Conservation (phyloP, 2,329 filamentous ascomycete genomes). For the Ceratocystis diversiconidia region DNA sequence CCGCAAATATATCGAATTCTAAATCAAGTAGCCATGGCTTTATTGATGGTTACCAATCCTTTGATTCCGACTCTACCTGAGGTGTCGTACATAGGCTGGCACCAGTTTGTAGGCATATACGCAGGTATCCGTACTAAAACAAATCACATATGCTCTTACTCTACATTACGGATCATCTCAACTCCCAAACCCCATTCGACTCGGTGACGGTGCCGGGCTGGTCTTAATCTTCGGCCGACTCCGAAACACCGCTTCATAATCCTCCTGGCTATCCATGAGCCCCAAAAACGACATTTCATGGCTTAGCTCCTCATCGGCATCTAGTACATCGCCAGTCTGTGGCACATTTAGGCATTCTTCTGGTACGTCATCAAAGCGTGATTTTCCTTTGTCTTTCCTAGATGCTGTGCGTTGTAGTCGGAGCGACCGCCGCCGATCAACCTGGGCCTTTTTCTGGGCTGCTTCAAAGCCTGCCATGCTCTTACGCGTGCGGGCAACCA, state of each 20-base stretch:
- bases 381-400: slow-evolving; percentile 27
- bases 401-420: slow-evolving; percentile 9
- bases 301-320: slow-evolving; percentile 17
- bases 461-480: slow-evolving; percentile 51
- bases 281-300: slow-evolving; percentile 44
- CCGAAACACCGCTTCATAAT: slow-evolving; percentile 73
- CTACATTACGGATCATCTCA: background rate
- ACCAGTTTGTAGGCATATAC: too few relatives aligned
- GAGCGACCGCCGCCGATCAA: slow-evolving; percentile 40
- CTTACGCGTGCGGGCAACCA: slow-evolving; percentile 42
- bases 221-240: slow-evolving; percentile 66
- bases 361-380: slow-evolving; percentile 26
- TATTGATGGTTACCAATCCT: too few relatives aligned
- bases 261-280: slow-evolving; percentile 52
- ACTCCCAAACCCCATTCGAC: slow-evolving; percentile 12
- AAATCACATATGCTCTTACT: too few relatives aligned
- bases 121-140: too few relatives aligned
- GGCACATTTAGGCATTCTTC: slow-evolving; percentile 27
- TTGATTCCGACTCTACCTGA: too few relatives aligned
- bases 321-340: slow-evolving; percentile 21
- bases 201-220: slow-evolving; percentile 50
- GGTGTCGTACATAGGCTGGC: too few relatives aligned
- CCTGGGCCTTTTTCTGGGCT: slow-evolving; percentile 44
- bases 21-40: background rate
- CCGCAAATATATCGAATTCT: background rate